Evolutionary conservation across 768 basidiomycete genomes (phyloP), one percentile per base, ranked within the genome.

Genomic region (Dendrothele bispora): DNA sequence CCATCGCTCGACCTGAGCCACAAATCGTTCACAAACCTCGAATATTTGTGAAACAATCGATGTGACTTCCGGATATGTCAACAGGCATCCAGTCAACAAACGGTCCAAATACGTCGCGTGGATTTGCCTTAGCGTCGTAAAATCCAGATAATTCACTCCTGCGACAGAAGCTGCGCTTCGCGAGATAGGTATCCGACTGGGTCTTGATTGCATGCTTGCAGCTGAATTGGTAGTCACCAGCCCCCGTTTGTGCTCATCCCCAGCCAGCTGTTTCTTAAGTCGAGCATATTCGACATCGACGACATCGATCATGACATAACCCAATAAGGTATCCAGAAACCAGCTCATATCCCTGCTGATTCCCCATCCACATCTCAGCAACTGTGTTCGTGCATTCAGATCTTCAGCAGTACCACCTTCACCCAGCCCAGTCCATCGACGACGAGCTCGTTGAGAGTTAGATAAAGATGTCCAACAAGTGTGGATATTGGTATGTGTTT

Each of bases 281-380:
- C 79, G 75, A 47, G 78, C 68, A 59, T 88, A 93, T 61, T 95
- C 92, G 14, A 83, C 79, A 50, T 94, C 92, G 27, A 94, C 77
- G 7, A 95, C 92, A 53, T 95, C 93, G 58, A 80, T 87, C 89
- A 91, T 90, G 50, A 91, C 80, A 63, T 97, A 95, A 8, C 83
- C 83, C 46, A 90, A 68, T 2, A 97, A 60, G 22, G 83, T 84
- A 61, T 94, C 91, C 48, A 95, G 70, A 61, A 94, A 95, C 91
- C 91, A 95, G 34, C 83, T 79, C 92, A 95, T 93, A 58, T 88
- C 83, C 58, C 91, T 70, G 7, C 93, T 86, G 25, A 87, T 78
- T 1, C 90, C 91, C 93, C 93, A 97, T 2, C 87, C 86, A 50
- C 83, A 85, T 49, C 92, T 75, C 48, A 91, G 70, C 17, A 92